Base-by-base conservation (phyloP, 2,329 filamentous ascomycete species). In the Corynespora cassiicola region DNA sequence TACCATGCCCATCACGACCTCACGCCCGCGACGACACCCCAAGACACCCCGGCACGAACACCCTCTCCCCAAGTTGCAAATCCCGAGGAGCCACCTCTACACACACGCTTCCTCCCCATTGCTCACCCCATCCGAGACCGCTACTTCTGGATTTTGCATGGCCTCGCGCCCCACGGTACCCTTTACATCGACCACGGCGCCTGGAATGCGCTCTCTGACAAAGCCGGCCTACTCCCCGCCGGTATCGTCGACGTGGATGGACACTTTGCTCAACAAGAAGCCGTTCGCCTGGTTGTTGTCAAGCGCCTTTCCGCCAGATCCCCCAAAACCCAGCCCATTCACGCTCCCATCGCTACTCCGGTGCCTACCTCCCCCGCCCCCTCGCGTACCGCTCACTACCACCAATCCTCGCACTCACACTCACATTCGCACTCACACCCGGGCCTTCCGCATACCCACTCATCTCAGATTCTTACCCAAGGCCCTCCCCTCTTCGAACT, bases 81-180 rank as follows among this genome's bases (percentile, higher is more conserved):
- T 7, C 11, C 33, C 67, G 37, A 61, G 35, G 28, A 55, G 1
- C 55, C 64, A 8, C 82, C 91, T 1, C 75, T 96, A 4, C 94
- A 99, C 70, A 99, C 94, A 3, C 86, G 94, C 40, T 99, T 99
- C 76, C 77, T 96, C 9, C 90, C 91, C 0, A 90, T 90, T 7
- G 75, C 80, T 0, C 84, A 88, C 17, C 91, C 92, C 1, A 94
- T 97, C 43, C 85, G 90, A 39, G 94, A 96, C 66, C 86, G 92
- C 46, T 90, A 94, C 64, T 97, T 99, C 77, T 99, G 94, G 94
- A 85, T 99, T 31, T 79, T 97, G 0, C 90, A 99, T 69, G 94
- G 92, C 7, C 82, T 96, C 8, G 85, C 86, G 16, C 90, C 94
- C 0, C 91, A 95, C 59, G 94, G 94, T 10, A 95, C 87, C 2